Conservation (phyloP, 1,139 yeast genomes). For the Geotrichum armillariae region DNA sequence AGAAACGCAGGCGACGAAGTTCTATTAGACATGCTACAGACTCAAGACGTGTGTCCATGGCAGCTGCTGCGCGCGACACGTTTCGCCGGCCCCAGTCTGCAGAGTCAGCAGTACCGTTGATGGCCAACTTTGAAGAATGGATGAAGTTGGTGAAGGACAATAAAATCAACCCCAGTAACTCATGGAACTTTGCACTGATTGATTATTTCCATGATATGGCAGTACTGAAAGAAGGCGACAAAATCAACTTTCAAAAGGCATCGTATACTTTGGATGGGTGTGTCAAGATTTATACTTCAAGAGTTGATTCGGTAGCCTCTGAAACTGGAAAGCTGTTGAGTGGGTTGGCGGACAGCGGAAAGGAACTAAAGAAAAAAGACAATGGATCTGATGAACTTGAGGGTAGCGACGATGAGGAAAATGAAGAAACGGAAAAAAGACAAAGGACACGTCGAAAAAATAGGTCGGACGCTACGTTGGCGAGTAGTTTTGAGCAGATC, state of each 20-base stretch:
- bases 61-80: slow-evolving; percentile 9
- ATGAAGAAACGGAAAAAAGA: slow-evolving; percentile 32
- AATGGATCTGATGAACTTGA: slow-evolving; percentile 29
- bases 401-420: slow-evolving; percentile 33
- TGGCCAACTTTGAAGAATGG: slow-evolving; percentile 85
- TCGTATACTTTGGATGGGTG: slow-evolving; percentile 84
- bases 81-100: slow-evolving; percentile 1
- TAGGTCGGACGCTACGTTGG: slow-evolving; percentile 49
- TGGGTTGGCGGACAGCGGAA: slow-evolving; percentile 54
- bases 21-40: slow-evolving; percentile 14
- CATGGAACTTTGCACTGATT: slow-evolving; percentile 85
- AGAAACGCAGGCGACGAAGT: slow-evolving; percentile 31
- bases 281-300: slow-evolving; percentile 76
- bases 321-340: slow-evolving; percentile 86
- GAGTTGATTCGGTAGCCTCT: slow-evolving; percentile 89
- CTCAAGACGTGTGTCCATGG: slow-evolving; percentile 7
- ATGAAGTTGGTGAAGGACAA: slow-evolving; percentile 88
- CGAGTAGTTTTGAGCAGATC: slow-evolving; percentile 58
- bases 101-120: slow-evolving; percentile 40
- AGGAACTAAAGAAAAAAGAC: slow-evolving; percentile 19
- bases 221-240: slow-evolving; percentile 58
- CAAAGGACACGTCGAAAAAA: slow-evolving; percentile 28
- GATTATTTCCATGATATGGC: slow-evolving; percentile 79
- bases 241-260: slow-evolving; percentile 73
- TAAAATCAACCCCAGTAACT: slow-evolving; percentile 50